Conservation (phyloP, 805 yeast species). For the Metschnikowia cerradonensis region DNA sequence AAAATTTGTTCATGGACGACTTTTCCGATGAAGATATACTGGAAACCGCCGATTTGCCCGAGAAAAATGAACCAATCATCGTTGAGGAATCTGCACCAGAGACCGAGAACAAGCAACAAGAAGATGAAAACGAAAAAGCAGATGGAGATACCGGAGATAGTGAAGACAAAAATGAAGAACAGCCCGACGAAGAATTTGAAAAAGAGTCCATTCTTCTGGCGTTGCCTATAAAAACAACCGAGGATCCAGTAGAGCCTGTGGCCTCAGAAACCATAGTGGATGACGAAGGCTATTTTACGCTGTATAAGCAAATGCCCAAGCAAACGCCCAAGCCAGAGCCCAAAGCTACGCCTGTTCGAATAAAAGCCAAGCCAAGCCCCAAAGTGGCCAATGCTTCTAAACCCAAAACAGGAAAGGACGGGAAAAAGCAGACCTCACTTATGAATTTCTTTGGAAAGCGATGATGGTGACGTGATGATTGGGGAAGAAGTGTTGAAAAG, state of each 20-base stretch:
- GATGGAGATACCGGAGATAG: not conserved
- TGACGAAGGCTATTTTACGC: conserved; percentile 50
- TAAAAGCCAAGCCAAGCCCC: conserved; percentile 1
- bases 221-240: not conserved
- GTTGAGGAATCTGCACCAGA: conserved; percentile 4
- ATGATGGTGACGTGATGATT: not conserved
- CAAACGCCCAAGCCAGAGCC: conserved; percentile 6
- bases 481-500: no score
- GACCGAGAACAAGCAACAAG: not conserved
- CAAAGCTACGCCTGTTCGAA: not conserved
- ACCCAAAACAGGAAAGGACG: conserved; percentile 9
- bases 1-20: conserved; percentile 16
- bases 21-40: conserved; percentile 14
- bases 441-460: conserved; percentile 48
- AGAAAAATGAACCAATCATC: conserved; percentile 13
- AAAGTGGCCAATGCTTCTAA: not conserved
- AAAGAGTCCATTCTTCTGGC: not conserved
- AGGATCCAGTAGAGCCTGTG: not conserved
- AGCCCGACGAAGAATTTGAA: not conserved
- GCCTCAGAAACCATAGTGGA: conserved; percentile 26
- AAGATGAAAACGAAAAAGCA: not conserved
- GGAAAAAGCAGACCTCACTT: conserved; percentile 41
- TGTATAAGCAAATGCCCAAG: conserved; percentile 22
- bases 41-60: conserved; percentile 1
- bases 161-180: not conserved